Base-by-base conservation (phyloP, 495 filamentous ascomycete species). In the Hypoxylon cercidicola region DNA sequence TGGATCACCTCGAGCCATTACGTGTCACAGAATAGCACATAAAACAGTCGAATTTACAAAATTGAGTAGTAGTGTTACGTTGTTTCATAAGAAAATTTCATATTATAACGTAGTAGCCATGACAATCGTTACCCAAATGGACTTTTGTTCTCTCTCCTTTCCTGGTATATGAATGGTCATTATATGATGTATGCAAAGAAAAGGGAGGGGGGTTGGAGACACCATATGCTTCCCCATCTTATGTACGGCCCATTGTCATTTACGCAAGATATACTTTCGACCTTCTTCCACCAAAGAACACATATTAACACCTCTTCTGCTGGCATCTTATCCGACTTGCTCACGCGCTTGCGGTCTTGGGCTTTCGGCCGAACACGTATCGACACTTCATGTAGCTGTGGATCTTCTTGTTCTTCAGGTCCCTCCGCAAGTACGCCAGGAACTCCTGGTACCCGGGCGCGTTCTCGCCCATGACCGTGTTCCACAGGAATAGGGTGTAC, bases 381-480 rank as follows among this genome's bases (percentile, higher is more conserved):
- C 58, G 59, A 44, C 49, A 49, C n/a, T 34, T 25, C 63, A 70
- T 70, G 28, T 70, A 70, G n/a, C 58, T 57, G 41, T 70, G 68
- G 1, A 66, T 53, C 19, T 34, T 62, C 49, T 41, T 59, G 51
- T 62, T 70, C 21, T 32, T 18, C 16, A 70, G 23, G 40, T 66
- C 68, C 32, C 35, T 49, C 10, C 55, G 50, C 63, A 70, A 63
- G 12, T 30, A 39, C 28, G 51, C 43, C 11, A 70, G 32, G 44
- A 46, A 55, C 15, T 66, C 60, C 12, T 51, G 45, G 32, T 70
- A 70, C 3, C 55, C 68, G 4, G 62, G 62, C 7, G 59, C 30
- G n/a, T 62, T 39, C 19, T 66, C 62, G 41, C 56, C 60, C 65
- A 64, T 64, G 18, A 64, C 51, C 4, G 12, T 48, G 23, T 62